These are phyloP conservation scores for Penicillium goetzii DNA, from an alignment of 495 filamentous ascomycete genomes.

Conservation along the genomic window DNA sequence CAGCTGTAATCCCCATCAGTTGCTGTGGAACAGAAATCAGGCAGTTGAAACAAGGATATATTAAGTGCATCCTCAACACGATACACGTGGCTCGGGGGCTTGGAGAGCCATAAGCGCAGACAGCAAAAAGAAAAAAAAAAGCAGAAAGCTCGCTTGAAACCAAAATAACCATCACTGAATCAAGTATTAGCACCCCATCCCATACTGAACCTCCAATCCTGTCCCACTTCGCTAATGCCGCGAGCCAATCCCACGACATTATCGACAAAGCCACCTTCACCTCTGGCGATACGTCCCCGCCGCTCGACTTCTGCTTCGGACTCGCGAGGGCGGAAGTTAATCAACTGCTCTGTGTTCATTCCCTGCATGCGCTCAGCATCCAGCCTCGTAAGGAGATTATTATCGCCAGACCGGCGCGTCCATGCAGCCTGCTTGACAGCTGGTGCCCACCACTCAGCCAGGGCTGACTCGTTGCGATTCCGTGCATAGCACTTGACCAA, in stretches of 20 bases:
- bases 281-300: constrained; percentile 30
- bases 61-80: not conserved
- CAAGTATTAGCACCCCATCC: constrained; percentile 38
- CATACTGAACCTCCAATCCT: constrained; percentile 32
- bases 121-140: not conserved
- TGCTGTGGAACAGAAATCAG: not conserved
- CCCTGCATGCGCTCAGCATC: constrained; percentile 33
- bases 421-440: constrained; percentile 44
- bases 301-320: constrained; percentile 34
- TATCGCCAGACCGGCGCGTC: constrained; percentile 24
- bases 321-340: constrained; percentile 15
- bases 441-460: constrained; percentile 43
- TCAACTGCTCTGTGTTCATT: constrained; percentile 24
- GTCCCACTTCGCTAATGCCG: constrained; percentile 32
- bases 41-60: not conserved
- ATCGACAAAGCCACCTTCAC: constrained; percentile 37
- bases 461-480: constrained; percentile 32
- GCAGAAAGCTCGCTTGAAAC: not conserved
- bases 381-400: constrained; percentile 24
- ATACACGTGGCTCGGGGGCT: not conserved
- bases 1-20: not conserved
- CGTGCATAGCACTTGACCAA: constrained; percentile 32
- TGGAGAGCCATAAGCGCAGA: not conserved
- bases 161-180: not conserved
- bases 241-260: constrained; percentile 35